phyloP scores from a whole-genome alignment of 345 rosid genomes.

The Arabis hirsuta region DNA sequence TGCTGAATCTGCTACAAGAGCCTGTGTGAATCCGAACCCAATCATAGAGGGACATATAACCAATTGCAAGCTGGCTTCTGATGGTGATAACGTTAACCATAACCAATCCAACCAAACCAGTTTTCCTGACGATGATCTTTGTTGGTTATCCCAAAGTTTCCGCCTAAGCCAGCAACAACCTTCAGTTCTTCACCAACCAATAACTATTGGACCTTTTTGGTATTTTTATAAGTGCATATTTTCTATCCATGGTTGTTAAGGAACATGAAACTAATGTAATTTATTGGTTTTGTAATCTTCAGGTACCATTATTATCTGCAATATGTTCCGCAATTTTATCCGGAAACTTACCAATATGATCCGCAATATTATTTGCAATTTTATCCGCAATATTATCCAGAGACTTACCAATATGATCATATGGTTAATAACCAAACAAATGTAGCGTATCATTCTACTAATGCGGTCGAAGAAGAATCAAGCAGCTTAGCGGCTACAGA shows the following conservation, averaged over 20 bases:
- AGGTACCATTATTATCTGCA: conserved; percentile 1
- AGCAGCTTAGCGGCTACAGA: too few relatives aligned
- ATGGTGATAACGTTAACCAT: neutral
- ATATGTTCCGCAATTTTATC: neutral
- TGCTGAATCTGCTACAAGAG: conserved; percentile 64
- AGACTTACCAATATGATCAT: too few relatives aligned
- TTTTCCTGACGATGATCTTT: neutral
- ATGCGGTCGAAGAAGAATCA: too few relatives aligned
- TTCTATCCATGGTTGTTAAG: neutral
- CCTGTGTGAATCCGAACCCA: conserved; percentile 58
- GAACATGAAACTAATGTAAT: neutral
- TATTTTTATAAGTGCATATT: neutral
- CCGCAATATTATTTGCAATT: neutral
- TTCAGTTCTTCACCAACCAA: neutral
- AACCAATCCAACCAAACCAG: neutral
- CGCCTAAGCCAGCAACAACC: neutral
- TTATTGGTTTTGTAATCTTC: conserved; percentile 9
- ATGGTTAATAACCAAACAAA: too few relatives aligned
- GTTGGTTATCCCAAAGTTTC: neutral
- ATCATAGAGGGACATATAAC: conserved; percentile 63
- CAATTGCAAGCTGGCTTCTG: conserved; percentile 66
- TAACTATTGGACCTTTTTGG: neutral
- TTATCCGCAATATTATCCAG: too few relatives aligned
- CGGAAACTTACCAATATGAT: neutral
- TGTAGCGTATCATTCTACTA: too few relatives aligned